Evolutionary conservation across 2,329 filamentous ascomycete genomes (phyloP), one percentile per base, ranked within the genome.

Genomic region (Nectriaceae sp.): DNA sequence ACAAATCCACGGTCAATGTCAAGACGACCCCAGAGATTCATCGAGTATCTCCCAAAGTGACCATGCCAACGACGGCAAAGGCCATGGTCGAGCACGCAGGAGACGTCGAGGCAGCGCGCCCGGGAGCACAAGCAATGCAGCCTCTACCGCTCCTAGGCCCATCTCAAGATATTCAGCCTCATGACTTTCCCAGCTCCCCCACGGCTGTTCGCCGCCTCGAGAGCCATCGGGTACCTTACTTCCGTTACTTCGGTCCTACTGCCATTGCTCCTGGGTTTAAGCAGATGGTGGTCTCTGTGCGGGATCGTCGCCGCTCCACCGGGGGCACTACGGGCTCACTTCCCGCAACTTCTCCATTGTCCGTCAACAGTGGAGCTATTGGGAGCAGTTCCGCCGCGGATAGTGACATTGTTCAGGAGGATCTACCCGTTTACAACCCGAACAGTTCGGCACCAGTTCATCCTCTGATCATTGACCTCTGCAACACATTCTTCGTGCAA

Each of bases 251-350:
- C 65, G 91, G 90, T 0, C 89, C 90, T 0, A 96, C 91, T 1
- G 91, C 90, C 53, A 96, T 96, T 62, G 89, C 94, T 44, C 90
- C 90, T 2, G 90, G 90, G 19, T 95, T 91, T 72, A 95, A 95
- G 69, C 90, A 95, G 67, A 95, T 95, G 89, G 89, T 95, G 21
- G 85, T 88, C 49, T 85, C 87, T 45, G 83, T 92, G 22, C 80
- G 85, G 49, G 84, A 87, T 50, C 76, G 83, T 50, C 79, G 84
- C 20, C 78, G 79, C 20, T 84, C 84, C 44, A 78, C 76, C 8
- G 75, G 71, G 5, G n/a, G n/a, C n/a, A n/a, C n/a, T n/a, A n/a
- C n/a, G n/a, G 77, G 76, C 42, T 85, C 82, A 16, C 78, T 82
- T 40, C 81, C 83, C 1, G 75, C 70, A 8, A 71, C 75, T 0